phyloP scores from a whole-genome alignment of 768 basidiomycete species.

The Sporobolomyces phaffii region DNA sequence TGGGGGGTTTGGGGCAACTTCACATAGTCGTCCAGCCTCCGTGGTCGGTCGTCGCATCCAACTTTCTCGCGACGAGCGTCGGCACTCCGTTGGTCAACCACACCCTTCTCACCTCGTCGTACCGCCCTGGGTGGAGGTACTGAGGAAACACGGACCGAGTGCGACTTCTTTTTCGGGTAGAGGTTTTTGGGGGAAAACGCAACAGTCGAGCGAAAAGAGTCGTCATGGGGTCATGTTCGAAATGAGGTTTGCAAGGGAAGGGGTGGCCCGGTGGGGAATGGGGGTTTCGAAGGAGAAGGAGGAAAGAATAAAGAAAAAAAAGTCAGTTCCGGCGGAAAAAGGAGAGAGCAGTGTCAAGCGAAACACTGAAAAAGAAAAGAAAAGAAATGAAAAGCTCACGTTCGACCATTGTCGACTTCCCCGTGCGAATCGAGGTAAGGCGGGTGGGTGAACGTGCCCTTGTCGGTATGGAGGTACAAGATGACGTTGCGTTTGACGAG shows the following conservation, averaged over 20 bases:
- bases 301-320: too few species aligned
- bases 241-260: too few species aligned
- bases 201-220: too few species aligned
- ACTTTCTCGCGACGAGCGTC: slow-evolving; percentile 76
- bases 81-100: slow-evolving; percentile 90
- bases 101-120: slow-evolving; percentile 82
- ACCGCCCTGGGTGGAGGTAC: slow-evolving; percentile 71
- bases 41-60: slow-evolving; percentile 56
- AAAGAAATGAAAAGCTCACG: slow-evolving; percentile 52
- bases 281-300: too few species aligned
- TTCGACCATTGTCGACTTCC: slow-evolving; percentile 84
- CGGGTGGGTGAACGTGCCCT: slow-evolving; percentile 78
- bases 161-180: too few species aligned
- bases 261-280: too few species aligned
- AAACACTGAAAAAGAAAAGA: too few species aligned
- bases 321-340: too few species aligned
- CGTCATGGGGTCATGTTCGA: too few species aligned
- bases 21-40: slow-evolving; percentile 25
- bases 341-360: too few species aligned
- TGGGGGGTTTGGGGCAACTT: too few species aligned
- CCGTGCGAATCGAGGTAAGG: slow-evolving; percentile 93
- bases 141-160: slow-evolving; percentile 53
- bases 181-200: too few species aligned
- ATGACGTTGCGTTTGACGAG: slow-evolving; percentile 86
- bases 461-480: slow-evolving; percentile 77